Percentiles rank a stretch among this genome's conserved stretches.
These are phyloP conservation scores for Dipteronia sinensis DNA, from an alignment of 345 rosid genomes.

Conservation along the genomic window DNA sequence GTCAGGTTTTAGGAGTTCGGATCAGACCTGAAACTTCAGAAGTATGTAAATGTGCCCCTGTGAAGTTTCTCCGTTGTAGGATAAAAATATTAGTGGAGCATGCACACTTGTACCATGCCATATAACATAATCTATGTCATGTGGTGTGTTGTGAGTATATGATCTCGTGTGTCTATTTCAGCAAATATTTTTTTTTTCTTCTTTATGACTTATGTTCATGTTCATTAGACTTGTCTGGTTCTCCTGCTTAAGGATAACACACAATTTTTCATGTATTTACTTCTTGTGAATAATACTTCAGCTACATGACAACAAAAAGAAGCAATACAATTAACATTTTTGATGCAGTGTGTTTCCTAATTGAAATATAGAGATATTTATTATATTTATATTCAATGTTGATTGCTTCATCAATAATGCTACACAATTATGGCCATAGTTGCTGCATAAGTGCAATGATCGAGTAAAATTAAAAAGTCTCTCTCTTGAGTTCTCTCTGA, in stretches of 20 bases:
- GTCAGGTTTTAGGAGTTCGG: constrained; percentile 26
- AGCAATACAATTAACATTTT: not conserved
- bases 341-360: not conserved
- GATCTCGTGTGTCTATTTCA: not conserved
- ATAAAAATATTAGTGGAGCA: too few relatives aligned
- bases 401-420: too few relatives aligned
- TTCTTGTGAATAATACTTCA: not conserved
- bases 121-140: too few relatives aligned
- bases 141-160: not conserved
- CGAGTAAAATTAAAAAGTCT: too few relatives aligned
- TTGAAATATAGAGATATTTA: too few relatives aligned
- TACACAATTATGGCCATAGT: too few relatives aligned
- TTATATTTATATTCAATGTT: too few relatives aligned
- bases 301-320: not conserved
- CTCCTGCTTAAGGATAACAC: not conserved
- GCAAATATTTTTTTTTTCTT: not conserved
- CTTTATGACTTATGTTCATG: not conserved
- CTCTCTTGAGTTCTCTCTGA: too few relatives aligned
- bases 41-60: not conserved
- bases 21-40: constrained; percentile 2
- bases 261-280: not conserved
- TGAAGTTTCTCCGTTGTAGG: too few relatives aligned
- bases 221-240: not conserved
- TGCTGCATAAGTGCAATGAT: too few relatives aligned
- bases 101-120: too few relatives aligned